phyloP scores from a whole-genome alignment of 306 rosid genomes.

The Lupinus albus region DNA sequence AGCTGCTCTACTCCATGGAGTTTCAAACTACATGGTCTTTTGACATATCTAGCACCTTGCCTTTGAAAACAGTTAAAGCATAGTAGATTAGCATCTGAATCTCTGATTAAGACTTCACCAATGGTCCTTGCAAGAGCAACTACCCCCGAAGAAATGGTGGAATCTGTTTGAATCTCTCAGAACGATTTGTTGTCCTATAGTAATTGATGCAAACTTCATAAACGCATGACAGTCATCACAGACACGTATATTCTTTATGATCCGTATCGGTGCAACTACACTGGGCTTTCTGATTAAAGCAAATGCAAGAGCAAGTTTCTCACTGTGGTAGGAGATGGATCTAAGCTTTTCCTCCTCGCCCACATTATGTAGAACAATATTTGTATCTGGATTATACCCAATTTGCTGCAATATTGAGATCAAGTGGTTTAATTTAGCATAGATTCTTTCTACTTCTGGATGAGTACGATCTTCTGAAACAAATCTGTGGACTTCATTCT shows the following conservation, averaged over 20 bases:
- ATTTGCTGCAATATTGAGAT: conserved; percentile 41
- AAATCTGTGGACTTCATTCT: conserved; percentile 50
- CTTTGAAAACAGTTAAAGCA: conserved; percentile 23
- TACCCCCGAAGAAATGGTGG: conserved; percentile 55
- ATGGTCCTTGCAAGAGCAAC: conserved; percentile 56
- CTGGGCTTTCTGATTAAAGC: conserved; percentile 47
- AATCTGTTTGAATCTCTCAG: conserved; percentile 58
- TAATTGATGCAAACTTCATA: conserved; percentile 51
- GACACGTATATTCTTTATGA: conserved; percentile 56
- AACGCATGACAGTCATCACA: conserved; percentile 58
- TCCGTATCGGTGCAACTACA: conserved; percentile 49
- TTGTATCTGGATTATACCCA: conserved; percentile 55
- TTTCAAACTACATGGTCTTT: not conserved
- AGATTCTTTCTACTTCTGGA: conserved; percentile 43
- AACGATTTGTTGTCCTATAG: conserved; percentile 42
- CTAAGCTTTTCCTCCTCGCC: conserved; percentile 52
- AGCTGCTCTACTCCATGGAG: conserved; percentile 23
- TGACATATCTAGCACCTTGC: conserved; percentile 16
- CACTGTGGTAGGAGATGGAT: conserved; percentile 58
- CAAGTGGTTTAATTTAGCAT: conserved; percentile 43
- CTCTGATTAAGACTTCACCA: conserved; percentile 42
- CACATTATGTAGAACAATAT: conserved; percentile 53
- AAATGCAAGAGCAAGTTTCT: conserved; percentile 63
- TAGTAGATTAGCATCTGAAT: conserved; percentile 26
- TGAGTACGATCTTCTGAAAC: conserved; percentile 52